Base-by-base conservation (phyloP, 2,329 filamentous ascomycete species). In the Lasiodiplodia gonubiensis region DNA sequence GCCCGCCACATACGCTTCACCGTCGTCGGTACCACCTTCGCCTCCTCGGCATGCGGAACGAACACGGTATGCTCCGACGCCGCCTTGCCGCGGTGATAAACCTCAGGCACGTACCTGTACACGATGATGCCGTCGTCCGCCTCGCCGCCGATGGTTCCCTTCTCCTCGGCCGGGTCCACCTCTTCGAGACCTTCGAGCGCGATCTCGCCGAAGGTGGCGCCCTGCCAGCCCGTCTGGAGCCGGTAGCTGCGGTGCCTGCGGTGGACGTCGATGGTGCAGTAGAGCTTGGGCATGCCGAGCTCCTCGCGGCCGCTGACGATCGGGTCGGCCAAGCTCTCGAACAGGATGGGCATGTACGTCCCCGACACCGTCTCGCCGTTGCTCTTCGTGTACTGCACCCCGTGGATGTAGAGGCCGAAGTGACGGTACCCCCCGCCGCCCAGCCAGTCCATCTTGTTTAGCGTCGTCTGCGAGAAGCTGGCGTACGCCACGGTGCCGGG, bases 331-430 rank as follows among this genome's bases (percentile, higher is more conserved):
- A 86, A 73, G 61, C 79, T 83, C 72, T 90, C 88, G 69, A 90
- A 86, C 0, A 89, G 75, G 0, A 89, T 77, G 0, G 86, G 83
- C 46, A 89, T 73, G 70, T 85, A 89, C 0, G 84, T 84, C 2
- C 86, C 88, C 14, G 75, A 75, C 1, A 87, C 71, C 0, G 80
- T 76, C 0, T 78, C 76, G 1, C 86, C 86, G 65, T 85, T 74
- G 2, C 80, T 77, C 70, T 83, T 85, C 0, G 76, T 80, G 70
- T 88, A 89, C 69, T 87, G 76, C 1, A 90, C 84, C 0, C 86
- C 88, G 69, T 90, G 88, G 18, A 90, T 83, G 72, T 88, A 89
- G 0, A 90, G 80, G 0, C 86, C 88, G 16, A 88, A 77, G 70
- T 85, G 83, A 21, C 78, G 82, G 73, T 90, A 90, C 0, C 88